Evolutionary conservation across 73 alveolate genomes (phyloP), one percentile per base, ranked within the genome.

Genomic region (Symbiodinium pilosum): DNA sequence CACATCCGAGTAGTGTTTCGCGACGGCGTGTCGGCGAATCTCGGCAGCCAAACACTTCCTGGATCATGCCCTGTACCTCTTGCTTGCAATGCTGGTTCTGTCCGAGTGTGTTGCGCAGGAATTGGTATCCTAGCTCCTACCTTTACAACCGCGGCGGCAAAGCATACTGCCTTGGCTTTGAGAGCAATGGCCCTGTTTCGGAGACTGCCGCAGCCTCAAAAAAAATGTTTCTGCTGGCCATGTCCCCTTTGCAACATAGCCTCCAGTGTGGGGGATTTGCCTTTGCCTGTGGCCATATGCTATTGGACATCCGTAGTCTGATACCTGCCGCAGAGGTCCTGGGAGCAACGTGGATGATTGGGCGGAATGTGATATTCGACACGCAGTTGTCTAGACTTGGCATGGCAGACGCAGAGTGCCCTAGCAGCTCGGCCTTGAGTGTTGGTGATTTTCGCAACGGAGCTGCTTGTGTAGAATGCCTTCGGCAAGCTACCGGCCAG

Each of bases 321-420:
- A 54, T 54, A 30, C n/a, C 59, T 14, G 21, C 59, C 59, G 16
- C 7, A 8, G 34, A 91, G 97, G 97, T 91, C 41, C 81, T 91
- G 8, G 97, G 97, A 2, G 97, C 97, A 43, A 91, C 97, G 52
- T 91, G 44, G 41, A 91, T 91, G 97, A 91, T 91, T 36, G 81
- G 81, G 40, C 97, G 81, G 88, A 40, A 59, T 39, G 83, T 91
- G 54, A 69, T 91, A 52, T 91, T 91, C 54, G 97, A 91, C 97
- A 30, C 84, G 51, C 89, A 91, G 97, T 2, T 9, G n/a, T 68
- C 73, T 32, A 83, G 20, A n/a, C 85, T 73, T 14, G 85, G 85
- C 51, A 30, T 73, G 4, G 85, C 85, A 12, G 85, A n/a, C 28
- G 85, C 85, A 24, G 24, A n/a, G 42, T 73, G 85, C 85, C 85